Conservation (phyloP, 78 protist species). For the Creolimax fragrantissima region DNA sequence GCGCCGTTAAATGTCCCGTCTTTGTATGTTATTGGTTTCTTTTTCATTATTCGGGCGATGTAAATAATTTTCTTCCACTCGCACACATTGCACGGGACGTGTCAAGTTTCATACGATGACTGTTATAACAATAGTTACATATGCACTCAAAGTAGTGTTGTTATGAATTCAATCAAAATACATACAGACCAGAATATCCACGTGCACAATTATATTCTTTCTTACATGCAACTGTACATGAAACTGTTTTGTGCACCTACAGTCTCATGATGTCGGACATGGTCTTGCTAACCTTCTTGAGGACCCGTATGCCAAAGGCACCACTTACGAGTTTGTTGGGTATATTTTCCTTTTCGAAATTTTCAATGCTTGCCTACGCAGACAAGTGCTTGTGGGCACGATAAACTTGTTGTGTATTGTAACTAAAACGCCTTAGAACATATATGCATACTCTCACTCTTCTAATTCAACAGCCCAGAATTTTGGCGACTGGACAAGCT, state of each 20-base stretch:
- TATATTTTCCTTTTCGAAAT: too few relatives aligned
- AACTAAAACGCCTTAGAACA: too few relatives aligned
- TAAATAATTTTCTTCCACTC: neutral
- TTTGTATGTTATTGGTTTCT: neutral
- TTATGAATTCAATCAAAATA: too few relatives aligned
- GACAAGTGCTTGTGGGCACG: too few relatives aligned
- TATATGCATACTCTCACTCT: neutral
- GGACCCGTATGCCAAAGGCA: neutral
- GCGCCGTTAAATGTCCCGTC: neutral
- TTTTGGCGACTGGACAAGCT: neutral
- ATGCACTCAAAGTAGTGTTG: too few relatives aligned
- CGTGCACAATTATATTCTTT: too few relatives aligned
- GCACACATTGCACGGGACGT: neutral
- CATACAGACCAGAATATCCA: neutral
- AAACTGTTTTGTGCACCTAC: too few relatives aligned
- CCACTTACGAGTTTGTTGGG: slow-evolving; percentile 13
- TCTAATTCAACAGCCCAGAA: neutral
- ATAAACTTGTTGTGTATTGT: too few relatives aligned
- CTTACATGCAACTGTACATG: too few relatives aligned
- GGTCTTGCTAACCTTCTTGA: neutral
- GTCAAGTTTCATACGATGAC: too few relatives aligned
- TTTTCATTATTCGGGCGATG: neutral
- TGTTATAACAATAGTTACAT: too few relatives aligned
- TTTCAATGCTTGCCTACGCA: too few relatives aligned
- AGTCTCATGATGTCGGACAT: neutral